Base-by-base conservation (phyloP, 805 yeast genomes). In the Cyberlindnera meyerae region DNA sequence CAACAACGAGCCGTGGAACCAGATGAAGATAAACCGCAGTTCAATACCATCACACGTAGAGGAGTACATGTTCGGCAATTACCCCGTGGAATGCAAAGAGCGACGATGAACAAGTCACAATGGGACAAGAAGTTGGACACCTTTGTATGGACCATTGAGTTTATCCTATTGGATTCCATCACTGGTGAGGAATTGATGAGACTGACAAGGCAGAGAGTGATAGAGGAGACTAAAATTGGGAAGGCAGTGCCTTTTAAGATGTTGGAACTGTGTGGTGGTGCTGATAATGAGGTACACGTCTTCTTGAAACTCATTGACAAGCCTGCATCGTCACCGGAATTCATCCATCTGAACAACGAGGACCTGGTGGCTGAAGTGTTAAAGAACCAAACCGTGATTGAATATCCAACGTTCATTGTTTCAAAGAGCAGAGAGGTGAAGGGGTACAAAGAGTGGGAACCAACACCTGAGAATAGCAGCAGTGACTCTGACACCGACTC, bases 61-160 rank as follows among this genome's bases (percentile, higher is more conserved):
- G 90, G 89, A 25, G 89, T 83, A 3, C 62, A 74, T 33, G 76
- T 87, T 20, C 62, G 70, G 18, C 63, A 68, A 21, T 54, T 82
- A 17, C 94, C 95, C 0, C 62, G 63, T 16, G 95, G 93, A 0
- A 84, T 87, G 94, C 70, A 77, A 13, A 60, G 95, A 31, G 66
- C 84, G 3, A 52, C 54, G 5, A 56, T 66, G 39, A 87, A 87
- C 53, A 79, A 77, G 47, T 73, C 88, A 0, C 77, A 79, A 4
- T 83, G 77, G 70, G 89, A 86, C 55, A 73, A 75, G 54, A 70
- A 70, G 42, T 60, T 67, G 42, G 73, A 77, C 34, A 55, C 71
- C 7, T 86, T 73, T 54, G 73, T 72, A 13, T 87, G 96, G 96
- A 80, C 94, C 0, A 60, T 87, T 0, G 95, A 87, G 54, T 82